A percentile compares a stretch with the other conserved stretches of the same genome.
Evolutionary conservation across 306 rosid species (phyloP).

Genomic region (Phaseolus lunatus): DNA sequence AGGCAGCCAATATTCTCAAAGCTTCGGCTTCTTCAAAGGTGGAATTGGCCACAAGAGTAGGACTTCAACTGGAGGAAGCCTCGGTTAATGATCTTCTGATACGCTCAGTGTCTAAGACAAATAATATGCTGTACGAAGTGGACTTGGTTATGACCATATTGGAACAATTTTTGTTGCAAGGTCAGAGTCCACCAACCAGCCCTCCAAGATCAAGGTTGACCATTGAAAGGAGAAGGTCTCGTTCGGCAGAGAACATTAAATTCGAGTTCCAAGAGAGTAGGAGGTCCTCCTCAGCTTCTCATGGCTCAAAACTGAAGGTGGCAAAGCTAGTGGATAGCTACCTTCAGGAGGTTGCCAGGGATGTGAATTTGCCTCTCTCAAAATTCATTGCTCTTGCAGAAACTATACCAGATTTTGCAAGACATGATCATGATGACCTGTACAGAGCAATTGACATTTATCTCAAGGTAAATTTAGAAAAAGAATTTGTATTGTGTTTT

Average conservation of each 20-base stretch:
- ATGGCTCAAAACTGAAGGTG: slow-evolving; percentile 63
- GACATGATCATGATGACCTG: slow-evolving; percentile 86
- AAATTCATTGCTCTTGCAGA: slow-evolving; percentile 77
- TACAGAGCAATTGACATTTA: slow-evolving; percentile 83
- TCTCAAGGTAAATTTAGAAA: slow-evolving; percentile 69
- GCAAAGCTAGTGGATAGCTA: slow-evolving; percentile 81
- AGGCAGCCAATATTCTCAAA: slow-evolving; percentile 22
- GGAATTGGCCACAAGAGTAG: slow-evolving; percentile 40
- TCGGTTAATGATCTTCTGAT: slow-evolving; percentile 38
- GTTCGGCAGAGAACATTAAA: slow-evolving; percentile 35
- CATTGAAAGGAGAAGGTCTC: slow-evolving; percentile 35
- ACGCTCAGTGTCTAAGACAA: slow-evolving; percentile 28
- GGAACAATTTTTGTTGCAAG: slow-evolving; percentile 40
- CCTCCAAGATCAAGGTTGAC: slow-evolving; percentile 41
- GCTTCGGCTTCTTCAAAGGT: slow-evolving; percentile 39
- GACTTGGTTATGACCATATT: slow-evolving; percentile 40
- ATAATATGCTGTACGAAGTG: slow-evolving; percentile 27
- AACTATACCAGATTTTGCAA: slow-evolving; percentile 77
- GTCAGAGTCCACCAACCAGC: slow-evolving; percentile 45
- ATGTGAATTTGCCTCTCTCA: slow-evolving; percentile 69
- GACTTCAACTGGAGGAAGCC: slow-evolving; percentile 42
- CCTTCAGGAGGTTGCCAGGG: slow-evolving; percentile 75
- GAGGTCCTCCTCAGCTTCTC: slow-evolving; percentile 43
- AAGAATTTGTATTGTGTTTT: slow-evolving; percentile 14
- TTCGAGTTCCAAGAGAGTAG: slow-evolving; percentile 41